Evolutionary conservation across 2,329 filamentous ascomycete genomes (phyloP).

Genomic region (Botrytis squamosa): DNA sequence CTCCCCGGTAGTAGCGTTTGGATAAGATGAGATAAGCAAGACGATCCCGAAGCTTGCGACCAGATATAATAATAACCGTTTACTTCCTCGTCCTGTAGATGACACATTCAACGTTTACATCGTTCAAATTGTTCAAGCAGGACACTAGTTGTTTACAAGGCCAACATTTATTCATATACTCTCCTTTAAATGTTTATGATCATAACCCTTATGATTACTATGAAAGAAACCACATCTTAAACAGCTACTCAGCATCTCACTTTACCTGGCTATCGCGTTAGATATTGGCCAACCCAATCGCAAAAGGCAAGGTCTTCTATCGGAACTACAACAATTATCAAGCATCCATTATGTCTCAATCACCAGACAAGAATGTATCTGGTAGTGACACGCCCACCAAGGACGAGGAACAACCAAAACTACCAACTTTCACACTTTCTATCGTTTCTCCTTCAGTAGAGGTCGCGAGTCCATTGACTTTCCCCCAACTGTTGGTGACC

Average conservation of each 20-base stretch:
- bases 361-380: slow-evolving; percentile 20
- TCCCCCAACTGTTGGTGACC: slow-evolving; percentile 48
- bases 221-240: slow-evolving; percentile 11
- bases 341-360: slow-evolving; percentile 28
- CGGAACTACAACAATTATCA: background rate
- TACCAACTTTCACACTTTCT: slow-evolving; percentile 52
- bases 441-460: slow-evolving; percentile 59
- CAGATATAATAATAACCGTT: background rate
- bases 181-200: background rate
- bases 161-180: background rate
- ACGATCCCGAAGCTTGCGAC: slow-evolving; percentile 1
- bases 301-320: background rate
- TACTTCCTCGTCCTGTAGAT: background rate
- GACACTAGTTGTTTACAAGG: background rate
- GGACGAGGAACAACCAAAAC: slow-evolving; percentile 29
- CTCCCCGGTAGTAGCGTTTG: background rate
- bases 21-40: slow-evolving; percentile 12
- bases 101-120: background rate
- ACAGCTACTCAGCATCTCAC: slow-evolving; percentile 1
- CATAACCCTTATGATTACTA: background rate
- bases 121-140: background rate
- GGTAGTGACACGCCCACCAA: slow-evolving; percentile 25
- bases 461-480: slow-evolving; percentile 51
- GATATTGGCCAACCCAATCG: background rate
- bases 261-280: background rate